Conservation (phyloP, 495 filamentous ascomycete genomes). For the Aspergillus taichungensis region DNA sequence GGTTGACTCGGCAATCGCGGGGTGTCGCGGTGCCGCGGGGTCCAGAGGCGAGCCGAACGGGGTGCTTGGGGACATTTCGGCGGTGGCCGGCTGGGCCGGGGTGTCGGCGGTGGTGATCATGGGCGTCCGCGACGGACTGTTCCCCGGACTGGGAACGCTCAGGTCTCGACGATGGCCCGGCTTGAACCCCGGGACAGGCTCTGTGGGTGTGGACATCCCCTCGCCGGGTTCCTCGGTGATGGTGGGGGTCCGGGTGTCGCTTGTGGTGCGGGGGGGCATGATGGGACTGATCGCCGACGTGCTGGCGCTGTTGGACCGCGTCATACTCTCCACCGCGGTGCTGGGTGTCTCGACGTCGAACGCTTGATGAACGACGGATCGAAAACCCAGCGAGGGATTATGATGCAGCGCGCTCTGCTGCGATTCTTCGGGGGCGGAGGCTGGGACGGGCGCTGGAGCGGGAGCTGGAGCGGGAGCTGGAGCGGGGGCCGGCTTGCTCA, state of each 20-base stretch:
- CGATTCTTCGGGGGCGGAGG: slow-evolving; percentile 5
- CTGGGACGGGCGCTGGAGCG: slow-evolving; percentile 6
- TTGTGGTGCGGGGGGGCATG: slow-evolving; percentile 39
- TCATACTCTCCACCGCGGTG: slow-evolving; percentile 39
- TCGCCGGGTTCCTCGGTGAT: slow-evolving; percentile 49
- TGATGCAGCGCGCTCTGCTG: slow-evolving; percentile 36
- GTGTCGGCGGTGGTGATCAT: slow-evolving; percentile 34
- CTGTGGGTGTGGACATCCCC: slow-evolving; percentile 19
- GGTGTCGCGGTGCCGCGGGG: slow-evolving; percentile 2
- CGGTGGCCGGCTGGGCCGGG: slow-evolving; percentile 31
- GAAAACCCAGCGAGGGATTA: slow-evolving; percentile 52
- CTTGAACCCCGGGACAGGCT: slow-evolving; percentile 32
- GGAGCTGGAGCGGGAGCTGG: neutral
- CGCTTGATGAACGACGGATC: slow-evolving; percentile 60
- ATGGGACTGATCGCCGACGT: slow-evolving; percentile 63
- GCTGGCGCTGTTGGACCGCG: slow-evolving; percentile 54
- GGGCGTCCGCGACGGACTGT: slow-evolving; percentile 54
- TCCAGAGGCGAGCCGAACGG: slow-evolving; percentile 11
- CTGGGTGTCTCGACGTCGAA: slow-evolving; percentile 58
- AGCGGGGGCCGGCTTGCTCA: slow-evolving; percentile 5
- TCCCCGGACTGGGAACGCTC: slow-evolving; percentile 51
- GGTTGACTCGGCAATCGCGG: slow-evolving; percentile 7
- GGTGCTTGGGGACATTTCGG: slow-evolving; percentile 33
- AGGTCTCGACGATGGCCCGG: slow-evolving; percentile 53
- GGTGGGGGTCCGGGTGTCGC: slow-evolving; percentile 43